Conservation (phyloP, 495 filamentous ascomycete species). For the Penicillium nucicola region DNA sequence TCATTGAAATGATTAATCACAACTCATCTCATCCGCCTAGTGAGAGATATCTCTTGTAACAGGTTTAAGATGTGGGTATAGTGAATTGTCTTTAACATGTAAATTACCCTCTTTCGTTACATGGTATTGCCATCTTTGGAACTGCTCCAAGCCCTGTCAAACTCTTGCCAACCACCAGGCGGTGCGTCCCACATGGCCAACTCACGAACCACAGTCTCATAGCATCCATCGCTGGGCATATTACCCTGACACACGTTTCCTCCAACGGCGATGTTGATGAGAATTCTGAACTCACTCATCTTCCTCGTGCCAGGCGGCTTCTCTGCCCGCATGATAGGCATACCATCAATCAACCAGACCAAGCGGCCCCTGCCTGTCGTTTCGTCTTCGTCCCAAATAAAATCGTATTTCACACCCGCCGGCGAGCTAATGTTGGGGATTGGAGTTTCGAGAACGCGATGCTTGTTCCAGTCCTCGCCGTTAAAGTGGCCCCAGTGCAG, state of each 20-base stretch:
- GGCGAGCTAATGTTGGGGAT: constrained; percentile 25
- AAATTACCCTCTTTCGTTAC: constrained; percentile 14
- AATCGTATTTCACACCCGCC: constrained; percentile 23
- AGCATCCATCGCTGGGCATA: constrained; percentile 26
- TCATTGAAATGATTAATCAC: no score
- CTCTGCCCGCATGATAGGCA: constrained; percentile 24
- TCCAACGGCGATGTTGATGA: constrained; percentile 29
- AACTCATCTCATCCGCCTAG: constrained; percentile 6
- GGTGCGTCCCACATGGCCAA: constrained; percentile 30
- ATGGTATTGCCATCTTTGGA: constrained; percentile 28
- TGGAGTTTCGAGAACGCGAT: constrained; percentile 26
- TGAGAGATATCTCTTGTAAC: constrained; percentile 2
- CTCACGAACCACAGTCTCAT: constrained; percentile 25
- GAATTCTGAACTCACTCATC: constrained; percentile 29
- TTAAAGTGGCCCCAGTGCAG: constrained; percentile 29
- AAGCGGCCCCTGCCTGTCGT: constrained; percentile 21
- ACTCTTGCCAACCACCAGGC: constrained; percentile 23
- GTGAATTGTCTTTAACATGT: constrained; percentile 11
- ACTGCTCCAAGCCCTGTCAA: constrained; percentile 22
- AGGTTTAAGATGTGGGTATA: constrained; percentile 3
- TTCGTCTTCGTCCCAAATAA: constrained; percentile 29
- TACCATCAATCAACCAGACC: constrained; percentile 28
- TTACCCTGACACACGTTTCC: constrained; percentile 30
- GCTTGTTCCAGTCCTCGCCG: constrained; percentile 28
- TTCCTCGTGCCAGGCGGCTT: constrained; percentile 28